Base-by-base conservation (phyloP, 1,139 yeast species). In the Suhomyces chickasaworum region DNA sequence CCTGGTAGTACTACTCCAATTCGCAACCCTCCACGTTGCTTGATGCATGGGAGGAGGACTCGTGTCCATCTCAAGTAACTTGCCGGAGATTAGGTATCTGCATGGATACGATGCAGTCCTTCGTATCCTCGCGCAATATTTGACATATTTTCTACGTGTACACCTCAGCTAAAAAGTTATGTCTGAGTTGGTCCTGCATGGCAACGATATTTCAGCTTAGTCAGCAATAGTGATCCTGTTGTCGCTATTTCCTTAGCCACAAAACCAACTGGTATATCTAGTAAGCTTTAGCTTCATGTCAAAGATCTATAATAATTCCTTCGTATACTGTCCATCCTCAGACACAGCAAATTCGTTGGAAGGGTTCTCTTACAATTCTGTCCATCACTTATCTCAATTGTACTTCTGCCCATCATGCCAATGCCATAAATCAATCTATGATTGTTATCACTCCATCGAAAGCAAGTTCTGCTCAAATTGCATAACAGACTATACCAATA, bases 391-490 rank as follows among this genome's bases (percentile, higher is more conserved):
- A 7, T 44, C 60, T 4, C 57, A 65, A 15, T 52, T 71, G n/a
- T 66, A 58, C 44, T 72, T 71, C 47, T 74, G 79, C 49, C 73
- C 75, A 3, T 55, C 60, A 16, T 74, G 79, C 47, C 75, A 68
- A 45, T 39, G 44, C 18, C 63, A 63, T 13, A 63, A 62, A 49
- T 66, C 75, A 35, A 46, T 46, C 8, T 50, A 52, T 39, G 69
- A 75, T 50, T 61, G 65, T 31, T 56, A 50, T 27, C 57, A 53
- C 41, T 58, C 55, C 16, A 53, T 66, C 8, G 64, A 58, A 17
- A 52, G 57, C 49, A 69, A 68, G 50, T 72, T 60, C 57, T 74
- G 78, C 51, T 55, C 69, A 44, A 66, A 64, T 47, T 73, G 79
- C 53, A 59, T 70, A 58, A 54, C 64, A 9, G 73, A 70, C 51